Conservation (phyloP, 345 rosid species). For the Draba incana region DNA sequence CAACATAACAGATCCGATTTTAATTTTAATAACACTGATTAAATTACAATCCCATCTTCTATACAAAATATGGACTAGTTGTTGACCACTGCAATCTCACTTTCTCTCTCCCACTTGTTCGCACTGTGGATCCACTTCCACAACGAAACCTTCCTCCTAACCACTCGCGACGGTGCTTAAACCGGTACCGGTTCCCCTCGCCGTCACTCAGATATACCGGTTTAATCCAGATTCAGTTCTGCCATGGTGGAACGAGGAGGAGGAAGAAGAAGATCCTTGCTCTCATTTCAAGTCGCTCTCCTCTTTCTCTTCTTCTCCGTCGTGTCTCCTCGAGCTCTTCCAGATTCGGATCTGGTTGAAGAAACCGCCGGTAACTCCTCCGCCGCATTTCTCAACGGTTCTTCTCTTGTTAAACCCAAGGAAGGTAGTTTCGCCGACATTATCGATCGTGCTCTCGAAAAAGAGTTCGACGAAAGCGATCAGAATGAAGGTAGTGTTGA, state of each 20-base stretch:
- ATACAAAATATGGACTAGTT: conserved; percentile 14
- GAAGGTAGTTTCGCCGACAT: conserved; percentile 82
- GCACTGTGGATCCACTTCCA: conserved; percentile 8
- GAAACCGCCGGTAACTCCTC: conserved; percentile 34
- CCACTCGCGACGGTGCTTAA: conserved; percentile 11
- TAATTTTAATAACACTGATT: neutral
- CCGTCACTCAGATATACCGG: conserved; percentile 21
- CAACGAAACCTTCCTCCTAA: neutral
- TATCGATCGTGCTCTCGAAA: conserved; percentile 83
- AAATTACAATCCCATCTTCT: neutral
- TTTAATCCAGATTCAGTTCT: conserved; percentile 37
- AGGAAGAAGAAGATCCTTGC: conserved; percentile 17
- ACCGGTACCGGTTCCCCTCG: conserved; percentile 12
- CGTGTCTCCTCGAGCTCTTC: conserved; percentile 32
- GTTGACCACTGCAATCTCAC: conserved; percentile 34
- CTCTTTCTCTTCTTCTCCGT: conserved; percentile 31
- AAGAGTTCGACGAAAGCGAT: conserved; percentile 85
- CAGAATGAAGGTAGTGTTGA: conserved; percentile 59
- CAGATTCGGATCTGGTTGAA: conserved; percentile 37
- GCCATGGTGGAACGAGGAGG: conserved; percentile 43
- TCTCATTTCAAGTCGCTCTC: conserved; percentile 27
- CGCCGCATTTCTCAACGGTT: conserved; percentile 32
- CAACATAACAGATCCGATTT: neutral
- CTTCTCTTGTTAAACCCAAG: conserved; percentile 45
- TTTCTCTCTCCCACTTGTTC: conserved; percentile 12